Evolutionary conservation across 106 monocot genomes (phyloP).

Genomic region (Gastrodia elata): DNA sequence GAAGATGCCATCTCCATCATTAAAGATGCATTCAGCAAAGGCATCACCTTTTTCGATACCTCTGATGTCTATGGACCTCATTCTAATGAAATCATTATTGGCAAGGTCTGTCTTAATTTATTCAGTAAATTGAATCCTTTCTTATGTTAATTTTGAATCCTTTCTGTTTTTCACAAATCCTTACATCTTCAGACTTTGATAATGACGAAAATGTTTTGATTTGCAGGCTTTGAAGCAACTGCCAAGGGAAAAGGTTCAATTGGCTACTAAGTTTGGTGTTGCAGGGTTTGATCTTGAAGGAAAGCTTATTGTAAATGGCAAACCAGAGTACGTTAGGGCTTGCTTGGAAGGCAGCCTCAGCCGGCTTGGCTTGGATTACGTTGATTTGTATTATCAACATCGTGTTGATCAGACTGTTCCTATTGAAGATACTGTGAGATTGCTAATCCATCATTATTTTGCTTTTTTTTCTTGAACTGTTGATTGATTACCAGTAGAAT

Average conservation of each 20-base stretch:
- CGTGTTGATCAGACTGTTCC: conserved; percentile 33
- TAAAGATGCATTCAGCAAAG: conserved; percentile 53
- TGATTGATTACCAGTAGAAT: too few species aligned
- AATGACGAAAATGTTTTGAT: background rate
- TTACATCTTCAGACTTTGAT: too few species aligned
- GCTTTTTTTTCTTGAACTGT: too few species aligned
- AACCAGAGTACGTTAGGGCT: conserved; percentile 39
- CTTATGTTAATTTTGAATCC: too few species aligned
- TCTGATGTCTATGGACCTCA: conserved; percentile 65
- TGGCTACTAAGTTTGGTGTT: conserved; percentile 42
- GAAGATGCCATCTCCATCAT: conserved; percentile 54
- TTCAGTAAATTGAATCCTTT: background rate
- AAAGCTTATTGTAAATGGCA: conserved; percentile 19
- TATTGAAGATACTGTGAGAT: conserved; percentile 49
- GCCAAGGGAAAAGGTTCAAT: conserved; percentile 29
- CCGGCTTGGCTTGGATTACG: conserved; percentile 37
- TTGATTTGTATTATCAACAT: conserved; percentile 58
- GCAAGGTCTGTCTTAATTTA: conserved; percentile 38
- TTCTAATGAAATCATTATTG: conserved; percentile 61
- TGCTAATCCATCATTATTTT: background rate
- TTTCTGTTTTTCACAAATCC: too few species aligned
- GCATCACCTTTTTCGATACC: conserved; percentile 87
- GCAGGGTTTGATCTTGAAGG: background rate
- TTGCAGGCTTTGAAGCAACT: conserved; percentile 36
- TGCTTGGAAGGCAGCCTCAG: conserved; percentile 40